Conservation (phyloP, 202 grass and related monocot genomes). For the Tripidium arundinaceum region DNA sequence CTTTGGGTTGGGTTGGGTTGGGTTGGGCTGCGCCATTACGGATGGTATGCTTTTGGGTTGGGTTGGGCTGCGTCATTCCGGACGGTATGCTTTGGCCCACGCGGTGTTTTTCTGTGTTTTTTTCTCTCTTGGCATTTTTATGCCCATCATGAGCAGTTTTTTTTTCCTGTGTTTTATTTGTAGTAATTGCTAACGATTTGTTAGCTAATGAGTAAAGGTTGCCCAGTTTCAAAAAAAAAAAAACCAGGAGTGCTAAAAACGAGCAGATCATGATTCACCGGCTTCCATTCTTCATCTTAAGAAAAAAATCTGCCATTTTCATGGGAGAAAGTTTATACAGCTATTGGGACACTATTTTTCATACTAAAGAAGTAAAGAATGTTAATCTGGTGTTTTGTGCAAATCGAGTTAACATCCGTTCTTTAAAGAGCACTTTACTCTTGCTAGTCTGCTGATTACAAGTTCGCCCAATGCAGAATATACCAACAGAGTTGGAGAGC, state of each 20-base stretch:
- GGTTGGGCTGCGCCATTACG: conserved; percentile 11
- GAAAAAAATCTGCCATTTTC: not conserved
- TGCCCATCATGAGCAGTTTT: not conserved
- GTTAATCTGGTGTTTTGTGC: not conserved
- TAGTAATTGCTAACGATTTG: no score
- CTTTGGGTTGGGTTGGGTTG: conserved; percentile 19
- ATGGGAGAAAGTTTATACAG: not conserved
- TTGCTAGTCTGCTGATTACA: no score
- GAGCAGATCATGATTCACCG: not conserved
- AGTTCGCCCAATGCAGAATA: not conserved
- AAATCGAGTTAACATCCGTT: not conserved
- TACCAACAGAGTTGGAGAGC: not conserved
- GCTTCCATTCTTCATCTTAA: not conserved
- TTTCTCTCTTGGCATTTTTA: not conserved
- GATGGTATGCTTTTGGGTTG: not conserved
- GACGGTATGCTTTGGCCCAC: not conserved
- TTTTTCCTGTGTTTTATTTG: not conserved
- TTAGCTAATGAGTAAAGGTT: no score
- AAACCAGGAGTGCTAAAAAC: not conserved
- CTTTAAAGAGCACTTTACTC: not conserved
- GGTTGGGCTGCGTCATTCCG: no score
- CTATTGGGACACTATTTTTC: not conserved
- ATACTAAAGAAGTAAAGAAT: not conserved
- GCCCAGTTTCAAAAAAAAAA: no score
- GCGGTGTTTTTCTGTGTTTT: not conserved